Evolutionary conservation across 129 eudicot genomes (phyloP).

Genomic region (Arctium lappa): DNA sequence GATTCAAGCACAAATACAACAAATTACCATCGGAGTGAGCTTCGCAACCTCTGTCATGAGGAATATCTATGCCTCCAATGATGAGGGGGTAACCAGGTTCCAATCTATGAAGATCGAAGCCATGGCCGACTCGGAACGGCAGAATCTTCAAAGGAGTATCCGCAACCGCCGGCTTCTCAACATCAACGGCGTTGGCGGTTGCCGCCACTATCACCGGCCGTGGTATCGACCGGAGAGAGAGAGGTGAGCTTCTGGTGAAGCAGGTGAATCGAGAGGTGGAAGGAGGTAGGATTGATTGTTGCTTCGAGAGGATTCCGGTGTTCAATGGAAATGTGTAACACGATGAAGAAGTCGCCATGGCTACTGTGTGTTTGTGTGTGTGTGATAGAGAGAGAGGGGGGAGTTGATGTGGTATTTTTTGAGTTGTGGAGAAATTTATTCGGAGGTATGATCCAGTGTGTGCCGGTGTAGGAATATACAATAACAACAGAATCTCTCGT

Average conservation of each 20-base stretch:
- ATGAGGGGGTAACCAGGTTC: conserved; percentile 96
- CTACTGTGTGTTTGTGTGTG: conserved; percentile 9
- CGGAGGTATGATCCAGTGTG: conserved; percentile 10
- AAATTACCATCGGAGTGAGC: conserved; percentile 97
- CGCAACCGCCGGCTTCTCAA: conserved; percentile 27
- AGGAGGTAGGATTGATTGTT: conserved; percentile 19
- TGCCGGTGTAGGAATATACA: conserved; percentile 12
- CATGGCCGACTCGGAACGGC: conserved; percentile 94
- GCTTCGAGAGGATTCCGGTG: conserved; percentile 20
- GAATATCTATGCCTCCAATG: conserved; percentile 90
- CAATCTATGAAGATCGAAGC: conserved; percentile 86
- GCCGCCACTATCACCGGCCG: conserved; percentile 36
- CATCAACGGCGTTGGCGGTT: conserved; percentile 51
- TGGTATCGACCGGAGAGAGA: conserved; percentile 19
- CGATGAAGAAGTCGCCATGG: conserved; percentile 50
- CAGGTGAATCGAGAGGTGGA: conserved; percentile 9
- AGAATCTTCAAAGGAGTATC: conserved; percentile 48
- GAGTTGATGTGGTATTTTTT: background rate
- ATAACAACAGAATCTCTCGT: too few species aligned
- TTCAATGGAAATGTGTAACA: conserved; percentile 28
- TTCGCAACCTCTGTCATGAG: conserved; percentile 93
- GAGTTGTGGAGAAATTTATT: conserved; percentile 24
- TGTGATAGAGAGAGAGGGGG: background rate
- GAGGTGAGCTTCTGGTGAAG: conserved; percentile 24
- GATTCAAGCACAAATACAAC: background rate